Percentiles rank a stretch among this genome's conserved stretches.
Evolutionary conservation across 108 stramenopile species (phyloP).

Genomic region (Cylindrotheca fusiformis): DNA sequence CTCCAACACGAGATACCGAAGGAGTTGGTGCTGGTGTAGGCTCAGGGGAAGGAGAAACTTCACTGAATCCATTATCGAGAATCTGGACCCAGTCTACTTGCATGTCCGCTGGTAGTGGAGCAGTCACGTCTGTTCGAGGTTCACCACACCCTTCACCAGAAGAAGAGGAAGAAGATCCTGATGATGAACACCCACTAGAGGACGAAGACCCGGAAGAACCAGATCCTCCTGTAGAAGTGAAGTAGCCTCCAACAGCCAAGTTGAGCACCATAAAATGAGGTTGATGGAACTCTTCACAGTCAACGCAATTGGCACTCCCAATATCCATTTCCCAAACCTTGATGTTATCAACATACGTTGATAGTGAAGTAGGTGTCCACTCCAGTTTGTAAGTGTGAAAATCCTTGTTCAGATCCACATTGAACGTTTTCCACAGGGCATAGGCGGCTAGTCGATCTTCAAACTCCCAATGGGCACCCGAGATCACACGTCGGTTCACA

Average conservation of each 20-base stretch:
- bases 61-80: conserved; percentile 18
- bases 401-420: not conserved
- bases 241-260: conserved; percentile 41
- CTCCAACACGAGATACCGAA: not conserved
- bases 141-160: conserved; percentile 9
- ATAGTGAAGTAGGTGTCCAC: conserved; percentile 14
- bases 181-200: conserved; percentile 5
- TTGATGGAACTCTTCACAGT: conserved; percentile 30
- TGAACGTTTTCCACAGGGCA: conserved; percentile 1
- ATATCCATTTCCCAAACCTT: conserved; percentile 17
- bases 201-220: conserved; percentile 5
- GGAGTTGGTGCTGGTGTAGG: conserved; percentile 1
- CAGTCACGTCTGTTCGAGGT: conserved; percentile 13
- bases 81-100: conserved; percentile 39
- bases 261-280: conserved; percentile 40
- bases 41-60: not conserved
- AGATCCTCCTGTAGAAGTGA: conserved; percentile 15
- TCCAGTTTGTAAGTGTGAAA: conserved; percentile 26
- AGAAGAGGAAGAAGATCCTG: not conserved
- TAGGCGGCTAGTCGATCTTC: conserved; percentile 17
- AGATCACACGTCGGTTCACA: conserved; percentile 10
- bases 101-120: conserved; percentile 24
- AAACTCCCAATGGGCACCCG: conserved; percentile 24
- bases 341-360: conserved; percentile 20
- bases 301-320: conserved; percentile 3